phyloP scores from a whole-genome alignment of 108 stramenopile species.

The Pseudonitzschia multistriata region DNA sequence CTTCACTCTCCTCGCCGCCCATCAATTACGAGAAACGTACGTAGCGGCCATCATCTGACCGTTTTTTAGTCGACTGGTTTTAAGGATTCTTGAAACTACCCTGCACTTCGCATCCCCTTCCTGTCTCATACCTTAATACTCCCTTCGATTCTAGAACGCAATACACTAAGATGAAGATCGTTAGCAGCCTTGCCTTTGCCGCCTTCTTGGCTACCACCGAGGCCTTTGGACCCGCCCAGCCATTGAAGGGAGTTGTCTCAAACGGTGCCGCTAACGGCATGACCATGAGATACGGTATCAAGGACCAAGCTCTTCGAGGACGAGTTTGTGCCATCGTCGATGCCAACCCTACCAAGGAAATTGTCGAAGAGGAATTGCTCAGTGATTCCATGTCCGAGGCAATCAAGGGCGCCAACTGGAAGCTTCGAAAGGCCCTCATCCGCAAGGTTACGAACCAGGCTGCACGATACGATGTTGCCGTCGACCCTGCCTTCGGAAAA shows the following conservation, averaged over 20 bases:
- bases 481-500: slow-evolving; percentile 31
- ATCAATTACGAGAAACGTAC: neutral
- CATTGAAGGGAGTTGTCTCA: slow-evolving; percentile 7
- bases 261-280: slow-evolving; percentile 19
- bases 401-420: slow-evolving; percentile 33
- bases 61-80: neutral
- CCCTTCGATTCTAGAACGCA: neutral
- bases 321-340: slow-evolving; percentile 19
- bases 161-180: slow-evolving; percentile 28
- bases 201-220: slow-evolving; percentile 26
- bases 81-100: neutral
- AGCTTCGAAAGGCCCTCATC: slow-evolving; percentile 28
- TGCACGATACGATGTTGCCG: slow-evolving; percentile 5
- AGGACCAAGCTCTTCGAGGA: slow-evolving; percentile 20
- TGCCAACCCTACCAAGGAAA: slow-evolving; percentile 16
- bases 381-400: neutral
- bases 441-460: slow-evolving; percentile 30
- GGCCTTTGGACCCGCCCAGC: slow-evolving; percentile 33
- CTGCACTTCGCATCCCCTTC: neutral
- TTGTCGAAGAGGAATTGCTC: slow-evolving; percentile 3
- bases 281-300: slow-evolving; percentile 28
- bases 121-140: neutral
- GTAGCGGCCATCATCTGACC: neutral
- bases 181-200: slow-evolving; percentile 26
- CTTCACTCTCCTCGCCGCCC: neutral